phyloP scores from a whole-genome alignment of 306 rosid species.

The Vicia villosa region DNA sequence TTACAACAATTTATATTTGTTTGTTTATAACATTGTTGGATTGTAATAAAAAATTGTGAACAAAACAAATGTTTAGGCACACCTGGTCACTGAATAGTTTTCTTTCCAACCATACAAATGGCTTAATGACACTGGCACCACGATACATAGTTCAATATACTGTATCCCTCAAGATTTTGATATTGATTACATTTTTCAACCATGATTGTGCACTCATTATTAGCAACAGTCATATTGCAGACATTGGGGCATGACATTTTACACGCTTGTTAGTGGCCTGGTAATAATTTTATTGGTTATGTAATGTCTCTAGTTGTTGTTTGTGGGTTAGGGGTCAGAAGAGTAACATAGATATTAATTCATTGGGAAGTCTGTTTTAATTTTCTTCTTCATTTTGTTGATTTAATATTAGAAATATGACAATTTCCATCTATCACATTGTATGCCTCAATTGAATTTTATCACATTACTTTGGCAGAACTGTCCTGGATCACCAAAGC shows the following conservation, averaged over 20 bases:
- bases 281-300: constrained; percentile 10
- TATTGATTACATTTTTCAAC: constrained; percentile 27
- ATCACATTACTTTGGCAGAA: constrained; percentile 55
- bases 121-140: constrained; percentile 6
- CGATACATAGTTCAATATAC: constrained; percentile 22
- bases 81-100: neutral
- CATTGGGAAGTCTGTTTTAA: constrained; percentile 27
- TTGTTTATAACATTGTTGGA: constrained; percentile 24
- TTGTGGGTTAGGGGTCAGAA: constrained; percentile 30
- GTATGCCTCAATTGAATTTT: constrained; percentile 29
- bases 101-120: constrained; percentile 23
- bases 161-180: constrained; percentile 14
- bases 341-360: neutral
- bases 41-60: neutral
- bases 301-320: constrained; percentile 4
- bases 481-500: constrained; percentile 70
- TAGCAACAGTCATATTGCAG: constrained; percentile 2
- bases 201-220: constrained; percentile 26
- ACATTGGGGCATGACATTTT: constrained; percentile 14
- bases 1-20: constrained; percentile 22
- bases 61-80: neutral
- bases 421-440: constrained; percentile 14
- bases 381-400: constrained; percentile 32
- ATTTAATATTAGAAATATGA: constrained; percentile 5
- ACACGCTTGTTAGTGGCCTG: neutral